These are phyloP conservation scores for Colletotrichum camelliae DNA, from an alignment of 2,329 filamentous ascomycete genomes.

Conservation along the genomic window DNA sequence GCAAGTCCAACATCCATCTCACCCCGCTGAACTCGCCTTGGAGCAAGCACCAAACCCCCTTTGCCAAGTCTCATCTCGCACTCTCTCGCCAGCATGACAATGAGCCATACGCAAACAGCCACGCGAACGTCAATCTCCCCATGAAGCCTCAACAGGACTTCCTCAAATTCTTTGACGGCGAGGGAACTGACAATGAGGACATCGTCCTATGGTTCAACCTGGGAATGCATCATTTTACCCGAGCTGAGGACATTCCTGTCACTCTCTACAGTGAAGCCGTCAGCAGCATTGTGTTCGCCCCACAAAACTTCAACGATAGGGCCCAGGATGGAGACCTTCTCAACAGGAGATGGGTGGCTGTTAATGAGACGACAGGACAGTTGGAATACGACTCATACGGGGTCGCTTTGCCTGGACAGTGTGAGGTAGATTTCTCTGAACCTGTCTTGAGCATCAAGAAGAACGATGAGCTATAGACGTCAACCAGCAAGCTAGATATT, in stretches of 20 bases:
- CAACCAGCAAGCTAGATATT: not conserved
- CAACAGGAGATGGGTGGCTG: conserved; percentile 37
- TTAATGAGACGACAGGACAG: conserved; percentile 25
- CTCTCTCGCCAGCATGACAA: conserved; percentile 28
- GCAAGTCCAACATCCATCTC: conserved; percentile 82
- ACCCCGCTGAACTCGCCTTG: conserved; percentile 48
- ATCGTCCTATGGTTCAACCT: conserved; percentile 53
- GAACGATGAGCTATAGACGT: not conserved
- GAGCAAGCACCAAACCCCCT: conserved; percentile 43
- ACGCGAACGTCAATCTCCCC: conserved; percentile 21
- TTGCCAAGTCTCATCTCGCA: conserved; percentile 51
- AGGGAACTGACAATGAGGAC: conserved; percentile 40
- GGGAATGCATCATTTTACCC: conserved; percentile 49
- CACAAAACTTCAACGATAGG: conserved; percentile 36
- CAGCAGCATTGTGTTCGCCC: conserved; percentile 36
- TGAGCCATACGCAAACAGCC: conserved; percentile 17
- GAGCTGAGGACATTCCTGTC: conserved; percentile 30
- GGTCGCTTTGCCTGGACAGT: conserved; percentile 32
- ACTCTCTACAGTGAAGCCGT: conserved; percentile 37
- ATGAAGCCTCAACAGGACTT: conserved; percentile 48
- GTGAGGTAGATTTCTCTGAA: conserved; percentile 31
- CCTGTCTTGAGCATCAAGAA: conserved; percentile 25
- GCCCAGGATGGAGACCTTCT: conserved; percentile 40
- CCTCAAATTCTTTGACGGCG: conserved; percentile 41
- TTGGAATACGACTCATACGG: conserved; percentile 35